Base-by-base conservation (phyloP, 352 stramenopile species). In the Globisporangium megalacanthum region DNA sequence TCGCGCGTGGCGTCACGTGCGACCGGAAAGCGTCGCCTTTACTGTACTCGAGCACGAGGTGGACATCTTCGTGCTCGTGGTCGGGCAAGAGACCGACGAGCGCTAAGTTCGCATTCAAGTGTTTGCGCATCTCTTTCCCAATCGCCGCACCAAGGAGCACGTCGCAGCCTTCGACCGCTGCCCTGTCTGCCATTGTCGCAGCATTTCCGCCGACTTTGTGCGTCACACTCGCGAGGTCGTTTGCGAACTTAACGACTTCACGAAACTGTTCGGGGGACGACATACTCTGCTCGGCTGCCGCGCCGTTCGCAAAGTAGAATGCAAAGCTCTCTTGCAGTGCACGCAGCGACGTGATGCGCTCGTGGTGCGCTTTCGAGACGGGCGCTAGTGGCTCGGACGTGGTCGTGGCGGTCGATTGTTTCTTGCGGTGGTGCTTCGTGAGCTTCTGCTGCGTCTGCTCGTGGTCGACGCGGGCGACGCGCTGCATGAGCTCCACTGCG, bases 281-380 rank as follows among this genome's bases (percentile, higher is more conserved):
- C 79, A 89, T 94, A 61, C 79, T 91, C 66, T 94, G 83, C 54
- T 94, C 83, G 9, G 83, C 83, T 2, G 83, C 83, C 15, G 83
- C 83, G 44, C 83, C 83, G 17, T 78, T 80, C 8, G 77, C 75
- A 65, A 94, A 94, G 62, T 94, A 94, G 58, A 83, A 91, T 33
- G 76, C 78, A 59, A 94, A 94, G 60, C 79, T 92, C 59, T 94
- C 79, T 52, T 89, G 79, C 3, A 94, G 62, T 6, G 84, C 67
- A 5, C 68, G 58, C 2, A 88, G 52, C 20, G 77, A 86, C 47
- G 62, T 69, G 45, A 94, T 92, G 8, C 81, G 81, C 58, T 92
- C 83, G 60, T 92, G 82, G 58, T 94, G 83, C 46, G 74, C 54
- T 33, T 73, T 68, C 2, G 20, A n/a, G 19, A 93, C 58, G 25